Evolutionary conservation across 345 rosid species (phyloP).

Genomic region (Gossypium rotundifolium): DNA sequence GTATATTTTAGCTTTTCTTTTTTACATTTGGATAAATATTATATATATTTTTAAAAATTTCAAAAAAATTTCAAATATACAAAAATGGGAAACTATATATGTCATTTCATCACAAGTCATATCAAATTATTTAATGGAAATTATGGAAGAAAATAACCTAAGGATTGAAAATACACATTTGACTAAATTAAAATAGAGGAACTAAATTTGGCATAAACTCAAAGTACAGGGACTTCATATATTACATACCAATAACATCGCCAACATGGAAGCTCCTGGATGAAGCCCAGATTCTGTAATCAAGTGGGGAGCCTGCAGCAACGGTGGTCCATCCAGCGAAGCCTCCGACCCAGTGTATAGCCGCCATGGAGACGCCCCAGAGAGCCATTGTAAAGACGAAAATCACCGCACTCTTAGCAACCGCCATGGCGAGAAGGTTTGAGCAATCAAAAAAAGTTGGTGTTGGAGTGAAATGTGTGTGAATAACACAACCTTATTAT

Average conservation of each 20-base stretch:
- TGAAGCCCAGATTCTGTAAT: slow-evolving; percentile 21
- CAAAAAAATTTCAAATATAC: too few relatives aligned
- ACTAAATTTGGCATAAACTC: too few relatives aligned
- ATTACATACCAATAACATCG: slow-evolving; percentile 14
- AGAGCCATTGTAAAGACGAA: not conserved
- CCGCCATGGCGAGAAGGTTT: not conserved
- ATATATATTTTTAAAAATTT: too few relatives aligned
- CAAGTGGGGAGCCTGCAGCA: not conserved
- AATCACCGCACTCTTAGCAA: not conserved
- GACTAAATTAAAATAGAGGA: too few relatives aligned
- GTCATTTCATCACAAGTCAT: too few relatives aligned
- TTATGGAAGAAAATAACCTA: too few relatives aligned
- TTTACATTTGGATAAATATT: too few relatives aligned
- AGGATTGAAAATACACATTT: too few relatives aligned
- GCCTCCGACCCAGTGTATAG: slow-evolving; percentile 14
- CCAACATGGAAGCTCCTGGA: slow-evolving; percentile 9
- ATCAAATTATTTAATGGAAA: too few relatives aligned
- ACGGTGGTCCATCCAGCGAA: slow-evolving; percentile 23
- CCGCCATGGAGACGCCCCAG: slow-evolving; percentile 1
- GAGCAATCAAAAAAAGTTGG: not conserved
- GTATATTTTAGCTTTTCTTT: too few relatives aligned
- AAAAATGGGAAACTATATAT: too few relatives aligned
- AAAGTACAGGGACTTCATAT: too few relatives aligned
- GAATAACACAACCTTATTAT: not conserved
- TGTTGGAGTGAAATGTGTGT: not conserved